A percentile compares a stretch with the other conserved stretches of the same genome.
Conservation (phyloP, 805 yeast species). For the Metschnikowia vanudenii region DNA sequence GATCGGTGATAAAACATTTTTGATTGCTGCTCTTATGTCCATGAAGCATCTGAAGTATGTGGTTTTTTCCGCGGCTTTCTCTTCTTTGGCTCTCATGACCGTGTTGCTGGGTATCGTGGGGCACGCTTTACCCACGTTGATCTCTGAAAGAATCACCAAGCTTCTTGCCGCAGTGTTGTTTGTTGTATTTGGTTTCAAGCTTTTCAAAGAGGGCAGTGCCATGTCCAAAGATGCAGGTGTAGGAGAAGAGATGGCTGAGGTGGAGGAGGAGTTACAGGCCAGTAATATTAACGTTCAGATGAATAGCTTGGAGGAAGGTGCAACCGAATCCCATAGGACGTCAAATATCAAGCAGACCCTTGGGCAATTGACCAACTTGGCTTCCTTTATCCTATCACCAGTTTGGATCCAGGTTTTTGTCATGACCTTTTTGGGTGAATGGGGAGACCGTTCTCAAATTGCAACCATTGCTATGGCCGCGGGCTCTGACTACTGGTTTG, state of each 20-base stretch:
- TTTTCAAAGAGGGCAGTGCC: constrained; percentile 74
- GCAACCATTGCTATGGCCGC: constrained; percentile 99
- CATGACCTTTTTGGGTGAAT: constrained; percentile 96
- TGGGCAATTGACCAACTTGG: constrained; percentile 52
- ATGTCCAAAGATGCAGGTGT: constrained; percentile 86
- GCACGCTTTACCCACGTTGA: constrained; percentile 79
- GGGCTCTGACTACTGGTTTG: constrained; percentile 86
- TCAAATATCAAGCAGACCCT: constrained; percentile 19
- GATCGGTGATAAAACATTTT: constrained; percentile 95
- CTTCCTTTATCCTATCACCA: constrained; percentile 73
- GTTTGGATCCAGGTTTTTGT: constrained; percentile 90
- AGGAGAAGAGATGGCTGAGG: constrained; percentile 94
- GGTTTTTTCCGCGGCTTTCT: constrained; percentile 86
- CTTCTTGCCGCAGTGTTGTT: constrained; percentile 79
- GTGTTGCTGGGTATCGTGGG: constrained; percentile 88
- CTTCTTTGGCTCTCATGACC: constrained; percentile 88
- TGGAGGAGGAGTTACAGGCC: constrained; percentile 85
- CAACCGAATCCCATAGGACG: constrained; percentile 13
- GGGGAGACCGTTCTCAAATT: constrained; percentile 99
- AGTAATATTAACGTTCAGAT: constrained; percentile 51
- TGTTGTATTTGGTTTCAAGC: constrained; percentile 74
- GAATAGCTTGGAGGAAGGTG: constrained; percentile 62
- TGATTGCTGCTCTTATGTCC: constrained; percentile 97
- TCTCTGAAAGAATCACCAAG: constrained; percentile 78
- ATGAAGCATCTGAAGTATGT: constrained; percentile 84